Percentiles rank a stretch among this genome's conserved stretches.
phyloP scores from a whole-genome alignment of 768 basidiomycete species.

The Nidularia sp. region DNA sequence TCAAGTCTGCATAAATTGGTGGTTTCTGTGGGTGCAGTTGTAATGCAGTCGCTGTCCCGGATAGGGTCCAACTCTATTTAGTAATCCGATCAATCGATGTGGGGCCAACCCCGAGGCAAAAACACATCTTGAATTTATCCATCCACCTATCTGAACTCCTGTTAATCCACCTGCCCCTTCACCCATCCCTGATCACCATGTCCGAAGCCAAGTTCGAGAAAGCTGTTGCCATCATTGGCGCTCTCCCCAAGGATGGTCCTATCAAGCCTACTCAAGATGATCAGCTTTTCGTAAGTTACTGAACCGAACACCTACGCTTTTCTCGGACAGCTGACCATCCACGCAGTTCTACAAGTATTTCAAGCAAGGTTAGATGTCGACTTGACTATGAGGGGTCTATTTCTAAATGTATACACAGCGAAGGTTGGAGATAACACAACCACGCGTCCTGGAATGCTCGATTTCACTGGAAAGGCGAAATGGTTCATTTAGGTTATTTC shows the following conservation, averaged over 20 bases:
- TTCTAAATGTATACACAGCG: conserved; percentile 32
- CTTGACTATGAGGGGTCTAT: not conserved
- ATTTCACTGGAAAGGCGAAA: conserved; percentile 87
- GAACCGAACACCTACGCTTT: conserved; percentile 5
- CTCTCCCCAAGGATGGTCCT: conserved; percentile 76
- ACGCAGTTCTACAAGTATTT: conserved; percentile 86
- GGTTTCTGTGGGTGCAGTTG: too few relatives aligned
- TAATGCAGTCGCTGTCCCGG: too few relatives aligned
- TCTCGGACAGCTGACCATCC: conserved; percentile 3
- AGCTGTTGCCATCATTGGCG: conserved; percentile 62
- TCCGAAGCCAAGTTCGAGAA: conserved; percentile 71
- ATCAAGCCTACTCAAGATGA: conserved; percentile 71
- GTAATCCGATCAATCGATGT: not conserved
- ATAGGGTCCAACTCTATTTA: too few relatives aligned
- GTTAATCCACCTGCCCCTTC: too few relatives aligned
- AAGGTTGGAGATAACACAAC: conserved; percentile 72
- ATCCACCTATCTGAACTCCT: too few relatives aligned
- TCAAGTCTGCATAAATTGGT: too few relatives aligned
- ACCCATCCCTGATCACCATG: conserved; percentile 36
- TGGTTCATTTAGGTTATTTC: conserved; percentile 48
- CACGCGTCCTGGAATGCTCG: conserved; percentile 66
- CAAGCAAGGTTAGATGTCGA: conserved; percentile 73
- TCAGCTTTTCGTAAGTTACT: conserved; percentile 69
- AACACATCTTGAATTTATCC: too few relatives aligned
- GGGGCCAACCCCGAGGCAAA: not conserved